Base-by-base conservation (phyloP, 2,329 filamentous ascomycete species). In the Blumeriella jaapii region DNA sequence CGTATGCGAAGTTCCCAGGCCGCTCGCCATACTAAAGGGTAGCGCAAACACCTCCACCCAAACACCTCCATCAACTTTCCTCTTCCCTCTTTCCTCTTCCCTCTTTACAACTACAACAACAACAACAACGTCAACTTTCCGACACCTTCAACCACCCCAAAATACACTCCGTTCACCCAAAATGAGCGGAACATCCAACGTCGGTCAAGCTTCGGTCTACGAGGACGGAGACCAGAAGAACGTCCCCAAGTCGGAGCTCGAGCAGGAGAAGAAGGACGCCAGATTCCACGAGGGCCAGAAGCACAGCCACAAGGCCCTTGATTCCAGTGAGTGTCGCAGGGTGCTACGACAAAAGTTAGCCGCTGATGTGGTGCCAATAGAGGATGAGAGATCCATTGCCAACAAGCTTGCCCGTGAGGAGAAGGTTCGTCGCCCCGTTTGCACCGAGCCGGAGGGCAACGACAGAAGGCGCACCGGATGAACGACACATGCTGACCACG, bases 181-280 rank as follows among this genome's bases (percentile, higher is more conserved):
- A 34, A 52, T 50, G 49, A 50, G 45, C 29, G 43, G 41, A 39
- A 48, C 27, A 17, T 55, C 52, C 18, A 53, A 48, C 55, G 80
- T 89, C 55, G 83, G 82, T 48, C 68, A 64, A 56, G 52, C 61
- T 44, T 57, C 60, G 41, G 61, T 84, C 56, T 87, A 91, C 62
- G 80, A 87, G 62, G 77, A 69, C 38, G 78, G 76, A 39, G 82
- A 91, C 61, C 82, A 91, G 67, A 70, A 72, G 51, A 84, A 75
- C 56, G 56, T 61, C 42, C 69, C 72, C 42, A 55, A 69, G 40
- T 65, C 69, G 2, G 62, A 69, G 42, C 46, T 64, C 34, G 53
- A 60, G 28, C 45, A 54, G 29, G 64, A 73, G 51, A 60, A 67
- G 26, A 59, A 67, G 15, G 63, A 67, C 13, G 62, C 71, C 33